Evolutionary conservation across 2,329 filamentous ascomycete genomes (phyloP), one percentile per base, ranked within the genome.

Genomic region (Rasamsonia emersonii): DNA sequence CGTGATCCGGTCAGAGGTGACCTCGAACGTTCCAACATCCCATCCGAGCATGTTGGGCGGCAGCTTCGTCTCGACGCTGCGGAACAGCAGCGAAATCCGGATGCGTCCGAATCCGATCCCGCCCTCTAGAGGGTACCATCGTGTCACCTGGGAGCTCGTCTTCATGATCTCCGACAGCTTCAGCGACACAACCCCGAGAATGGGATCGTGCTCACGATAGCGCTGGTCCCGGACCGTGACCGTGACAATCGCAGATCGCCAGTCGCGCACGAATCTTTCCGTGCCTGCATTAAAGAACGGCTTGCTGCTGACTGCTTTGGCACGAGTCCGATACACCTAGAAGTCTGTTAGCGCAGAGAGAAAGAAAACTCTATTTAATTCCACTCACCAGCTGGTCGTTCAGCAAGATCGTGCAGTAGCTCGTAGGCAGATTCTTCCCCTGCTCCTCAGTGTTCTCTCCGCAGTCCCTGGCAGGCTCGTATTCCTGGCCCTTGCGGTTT

Each of bases 241-340:
- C 0, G 88, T 95, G 33, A 93, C 72, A 36, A 95, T 82, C 27
- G 75, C 73, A 11, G 84, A 91, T 41, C 86, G 74, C 91, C 91
- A 98, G 52, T 98, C 89, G 14, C 89, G 80, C 18, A 96, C 67
- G 47, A 96, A 96, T 9, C 82, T 76, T 53, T 98, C 91, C 0
- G 88, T 95, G 38, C 89, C 89, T 3, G 91, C 88, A 47, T 96
- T 95, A 71, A 94, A 96, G 42, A 96, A 95, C 2, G 91, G 91
- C 55, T 93, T 88, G 32, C 85, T 93, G 20, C 83, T 93, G 5
- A 93, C 82, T 3, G 88, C 88, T 67, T 98, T 96, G 20, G 85
- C 77, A 50, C 91, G 77, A n/a, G 89, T 96, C 51, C 89, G 86
- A 67, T 95, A 96, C 11, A 86, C 70, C 62, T 71, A 44, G 27